A percentile compares a stretch with the other conserved stretches of the same genome.
phyloP scores from a whole-genome alignment of 2,329 filamentous ascomycete species.

The Aspergillus texensis region DNA sequence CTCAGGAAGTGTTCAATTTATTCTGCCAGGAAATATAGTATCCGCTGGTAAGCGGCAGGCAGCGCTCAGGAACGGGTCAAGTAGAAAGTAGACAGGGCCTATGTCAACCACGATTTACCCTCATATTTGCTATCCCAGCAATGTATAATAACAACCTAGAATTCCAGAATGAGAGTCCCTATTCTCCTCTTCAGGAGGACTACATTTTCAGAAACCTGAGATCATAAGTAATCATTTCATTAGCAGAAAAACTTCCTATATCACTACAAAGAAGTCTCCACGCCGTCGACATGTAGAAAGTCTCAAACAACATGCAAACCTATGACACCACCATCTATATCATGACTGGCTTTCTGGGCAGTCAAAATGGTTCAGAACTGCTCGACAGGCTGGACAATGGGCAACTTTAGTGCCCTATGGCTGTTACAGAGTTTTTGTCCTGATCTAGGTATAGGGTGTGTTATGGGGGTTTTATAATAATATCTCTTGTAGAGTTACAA shows the following conservation, averaged over 20 bases:
- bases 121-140: too few relatives aligned
- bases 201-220: background rate
- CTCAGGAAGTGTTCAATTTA: background rate
- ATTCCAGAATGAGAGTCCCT: background rate
- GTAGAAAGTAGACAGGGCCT: background rate
- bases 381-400: constrained; percentile 57
- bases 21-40: background rate
- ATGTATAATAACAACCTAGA: background rate
- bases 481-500: too few relatives aligned
- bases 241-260: background rate
- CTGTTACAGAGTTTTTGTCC: constrained; percentile 54
- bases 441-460: constrained; percentile 49
- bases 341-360: constrained; percentile 36
- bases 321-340: background rate
- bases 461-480: constrained; percentile 50
- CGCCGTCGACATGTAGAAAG: background rate
- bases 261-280: background rate
- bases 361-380: constrained; percentile 56
- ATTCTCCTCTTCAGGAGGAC: background rate
- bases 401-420: constrained; percentile 62
- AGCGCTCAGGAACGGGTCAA: background rate
- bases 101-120: background rate
- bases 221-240: background rate
- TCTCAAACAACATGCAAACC: background rate
- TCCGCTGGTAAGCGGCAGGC: background rate